phyloP scores from a whole-genome alignment of 2,329 filamentous ascomycete genomes.

The Fusarium tuaranense region DNA sequence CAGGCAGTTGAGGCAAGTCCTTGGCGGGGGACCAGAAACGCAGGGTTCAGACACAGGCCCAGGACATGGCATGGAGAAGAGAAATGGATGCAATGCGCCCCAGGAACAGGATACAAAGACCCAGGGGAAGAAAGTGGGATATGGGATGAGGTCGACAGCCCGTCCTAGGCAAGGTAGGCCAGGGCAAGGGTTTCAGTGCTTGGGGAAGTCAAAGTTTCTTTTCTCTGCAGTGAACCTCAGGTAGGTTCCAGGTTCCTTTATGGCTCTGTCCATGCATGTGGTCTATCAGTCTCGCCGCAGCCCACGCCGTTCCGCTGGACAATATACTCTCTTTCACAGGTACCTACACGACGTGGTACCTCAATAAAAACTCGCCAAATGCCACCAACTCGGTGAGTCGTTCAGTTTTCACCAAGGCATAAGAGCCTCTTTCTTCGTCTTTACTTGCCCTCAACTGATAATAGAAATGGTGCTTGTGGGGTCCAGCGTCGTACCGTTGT shows the following conservation, averaged over 20 bases:
- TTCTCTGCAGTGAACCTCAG: conserved; percentile 8
- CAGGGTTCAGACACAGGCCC: conserved; percentile 39
- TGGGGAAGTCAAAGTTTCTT: conserved; percentile 16
- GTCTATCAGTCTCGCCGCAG: not conserved
- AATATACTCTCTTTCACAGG: not conserved
- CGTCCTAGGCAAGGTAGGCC: not conserved
- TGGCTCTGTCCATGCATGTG: not conserved
- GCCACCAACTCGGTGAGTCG: not conserved
- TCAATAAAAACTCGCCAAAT: not conserved
- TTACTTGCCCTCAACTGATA: not conserved
- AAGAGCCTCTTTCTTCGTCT: not conserved
- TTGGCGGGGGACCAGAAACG: conserved; percentile 17
- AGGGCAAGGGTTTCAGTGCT: conserved; percentile 14
- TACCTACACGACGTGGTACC: not conserved
- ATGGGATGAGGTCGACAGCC: conserved; percentile 4
- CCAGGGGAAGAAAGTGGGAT: conserved; percentile 12
- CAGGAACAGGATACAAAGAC: conserved; percentile 19
- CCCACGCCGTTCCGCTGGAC: not conserved
- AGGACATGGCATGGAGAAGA: conserved; percentile 32
- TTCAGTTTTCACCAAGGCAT: not conserved
- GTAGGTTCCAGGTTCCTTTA: not conserved
- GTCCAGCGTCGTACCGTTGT: conserved; percentile 16
- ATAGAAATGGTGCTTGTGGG: not conserved
- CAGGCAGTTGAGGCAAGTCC: conserved; percentile 26
- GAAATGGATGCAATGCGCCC: conserved; percentile 9